A percentile compares a stretch with the other conserved stretches of the same genome.
Evolutionary conservation across 108 stramenopile genomes (phyloP).

Genomic region (Cyclotella cryptica): DNA sequence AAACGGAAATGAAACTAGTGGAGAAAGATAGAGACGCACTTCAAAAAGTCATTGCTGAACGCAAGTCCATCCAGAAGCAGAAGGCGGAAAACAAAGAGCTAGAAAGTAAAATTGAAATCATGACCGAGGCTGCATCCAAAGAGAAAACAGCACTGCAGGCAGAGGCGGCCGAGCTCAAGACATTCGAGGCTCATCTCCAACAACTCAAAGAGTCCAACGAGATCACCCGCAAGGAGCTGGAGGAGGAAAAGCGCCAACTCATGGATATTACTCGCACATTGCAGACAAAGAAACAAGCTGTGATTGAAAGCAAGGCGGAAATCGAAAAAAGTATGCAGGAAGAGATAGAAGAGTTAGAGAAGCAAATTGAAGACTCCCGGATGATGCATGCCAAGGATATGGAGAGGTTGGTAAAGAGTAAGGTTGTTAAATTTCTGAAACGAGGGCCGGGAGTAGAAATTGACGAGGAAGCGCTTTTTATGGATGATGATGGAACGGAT

Average conservation of each 20-base stretch:
- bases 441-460: background rate
- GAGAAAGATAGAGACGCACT: constrained; percentile 44
- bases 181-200: constrained; percentile 23
- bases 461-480: background rate
- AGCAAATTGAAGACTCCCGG: constrained; percentile 17
- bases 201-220: constrained; percentile 24
- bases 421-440: constrained; percentile 24
- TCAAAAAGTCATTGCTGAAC: constrained; percentile 25
- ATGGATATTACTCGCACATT: constrained; percentile 23
- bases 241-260: constrained; percentile 25
- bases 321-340: constrained; percentile 20
- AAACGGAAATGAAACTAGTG: constrained; percentile 36
- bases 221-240: constrained; percentile 23
- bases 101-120: constrained; percentile 34
- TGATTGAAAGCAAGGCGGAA: constrained; percentile 33
- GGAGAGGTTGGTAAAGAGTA: constrained; percentile 26
- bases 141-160: constrained; percentile 37
- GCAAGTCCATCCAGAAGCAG: constrained; percentile 35
- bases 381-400: constrained; percentile 31
- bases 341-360: constrained; percentile 40
- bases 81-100: constrained; percentile 47
- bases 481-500: constrained; percentile 9
- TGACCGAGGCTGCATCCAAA: constrained; percentile 38
- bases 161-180: constrained; percentile 34
- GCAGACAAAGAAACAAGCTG: constrained; percentile 30